A percentile compares a stretch with the other conserved stretches of the same genome.
phyloP scores from a whole-genome alignment of 106 monocot species.

The Apostasia shenzhenica region DNA sequence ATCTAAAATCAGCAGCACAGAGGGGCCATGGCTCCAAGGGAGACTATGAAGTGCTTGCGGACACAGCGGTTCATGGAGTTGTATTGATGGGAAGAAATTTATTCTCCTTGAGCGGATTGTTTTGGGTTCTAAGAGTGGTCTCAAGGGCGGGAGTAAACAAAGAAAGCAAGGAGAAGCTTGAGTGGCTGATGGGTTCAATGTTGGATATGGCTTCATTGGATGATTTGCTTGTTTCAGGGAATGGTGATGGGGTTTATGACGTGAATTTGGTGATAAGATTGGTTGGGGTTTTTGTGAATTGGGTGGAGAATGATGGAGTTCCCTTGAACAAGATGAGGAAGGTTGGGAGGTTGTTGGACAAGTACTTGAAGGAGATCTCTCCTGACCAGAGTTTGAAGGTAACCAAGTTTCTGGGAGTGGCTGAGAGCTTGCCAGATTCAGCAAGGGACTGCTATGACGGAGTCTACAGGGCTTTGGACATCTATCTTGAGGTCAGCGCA shows the following conservation, averaged over 20 bases:
- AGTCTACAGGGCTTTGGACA: conserved; percentile 87
- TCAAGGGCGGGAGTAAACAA: conserved; percentile 45
- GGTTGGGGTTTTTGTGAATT: conserved; percentile 62
- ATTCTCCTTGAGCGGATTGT: conserved; percentile 72
- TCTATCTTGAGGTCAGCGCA: conserved; percentile 72
- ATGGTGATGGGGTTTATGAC: conserved; percentile 58
- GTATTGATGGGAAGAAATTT: conserved; percentile 44
- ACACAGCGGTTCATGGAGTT: conserved; percentile 77
- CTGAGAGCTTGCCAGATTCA: conserved; percentile 82
- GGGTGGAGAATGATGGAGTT: conserved; percentile 18
- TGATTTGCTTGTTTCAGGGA: conserved; percentile 75
- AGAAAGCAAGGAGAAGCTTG: conserved; percentile 59
- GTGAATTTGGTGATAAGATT: conserved; percentile 82
- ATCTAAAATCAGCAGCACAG: conserved; percentile 29
- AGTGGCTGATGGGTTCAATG: conserved; percentile 64
- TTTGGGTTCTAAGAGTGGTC: conserved; percentile 79
- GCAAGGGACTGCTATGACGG: conserved; percentile 89
- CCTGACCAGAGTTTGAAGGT: conserved; percentile 80
- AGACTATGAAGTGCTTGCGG: conserved; percentile 47
- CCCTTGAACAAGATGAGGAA: conserved; percentile 67
- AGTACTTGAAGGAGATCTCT: conserved; percentile 83
- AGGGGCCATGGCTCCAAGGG: background rate
- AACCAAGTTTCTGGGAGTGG: conserved; percentile 64
- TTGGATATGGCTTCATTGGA: conserved; percentile 81
- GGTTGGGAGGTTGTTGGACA: conserved; percentile 76